These are phyloP conservation scores for Micractinium sp. DNA, from an alignment of 139 green algal species.

Conservation along the genomic window DNA sequence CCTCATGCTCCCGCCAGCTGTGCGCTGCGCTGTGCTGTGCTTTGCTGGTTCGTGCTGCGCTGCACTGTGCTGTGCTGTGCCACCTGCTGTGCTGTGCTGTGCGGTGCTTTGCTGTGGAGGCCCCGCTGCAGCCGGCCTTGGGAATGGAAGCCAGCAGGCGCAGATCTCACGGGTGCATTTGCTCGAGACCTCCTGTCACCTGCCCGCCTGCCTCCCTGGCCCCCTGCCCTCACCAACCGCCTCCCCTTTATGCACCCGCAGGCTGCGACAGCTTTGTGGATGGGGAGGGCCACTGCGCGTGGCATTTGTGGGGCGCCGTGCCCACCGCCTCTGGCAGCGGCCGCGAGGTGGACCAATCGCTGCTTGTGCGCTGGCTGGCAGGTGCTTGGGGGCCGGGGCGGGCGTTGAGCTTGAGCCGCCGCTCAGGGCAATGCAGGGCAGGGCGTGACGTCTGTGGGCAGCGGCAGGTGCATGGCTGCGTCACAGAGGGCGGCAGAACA, in stretches of 20 bases:
- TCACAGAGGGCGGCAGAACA: neutral
- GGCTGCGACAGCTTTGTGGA: slow-evolving; percentile 14
- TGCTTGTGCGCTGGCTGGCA: slow-evolving; percentile 30
- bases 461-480: no score
- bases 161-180: no score
- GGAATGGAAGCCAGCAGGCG: neutral
- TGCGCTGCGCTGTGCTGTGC: neutral
- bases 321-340: neutral
- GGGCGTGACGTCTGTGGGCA: no score
- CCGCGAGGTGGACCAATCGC: slow-evolving; percentile 14
- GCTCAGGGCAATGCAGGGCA: no score
- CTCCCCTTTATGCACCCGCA: neutral
- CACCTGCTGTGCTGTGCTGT: neutral
- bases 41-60: neutral
- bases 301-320: slow-evolving; percentile 16
- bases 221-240: neutral
- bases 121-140: neutral
- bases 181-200: neutral
- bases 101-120: no score
- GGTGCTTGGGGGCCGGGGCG: no score
- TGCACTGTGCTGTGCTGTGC: no score
- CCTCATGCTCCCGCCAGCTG: neutral
- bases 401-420: no score
- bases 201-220: neutral
- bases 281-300: neutral